A percentile compares a stretch with the other conserved stretches of the same genome.
These are phyloP conservation scores for Claviceps purpurea DNA, from an alignment of 2,329 filamentous ascomycete species.

Conservation along the genomic window DNA sequence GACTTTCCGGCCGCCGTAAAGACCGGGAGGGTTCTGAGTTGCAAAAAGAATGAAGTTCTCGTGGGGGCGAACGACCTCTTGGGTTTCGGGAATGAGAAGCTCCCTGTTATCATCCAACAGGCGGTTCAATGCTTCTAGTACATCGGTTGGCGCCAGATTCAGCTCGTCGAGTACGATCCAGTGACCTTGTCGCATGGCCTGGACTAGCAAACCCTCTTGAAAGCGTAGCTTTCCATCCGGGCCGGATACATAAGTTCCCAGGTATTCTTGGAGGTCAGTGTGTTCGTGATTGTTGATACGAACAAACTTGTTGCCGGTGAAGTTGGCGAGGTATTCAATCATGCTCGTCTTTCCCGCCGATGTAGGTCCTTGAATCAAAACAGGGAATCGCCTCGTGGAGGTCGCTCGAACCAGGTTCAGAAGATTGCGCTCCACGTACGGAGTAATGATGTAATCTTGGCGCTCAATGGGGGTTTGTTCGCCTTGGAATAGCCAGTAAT, in stretches of 20 bases:
- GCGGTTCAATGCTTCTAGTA: slow-evolving; percentile 89
- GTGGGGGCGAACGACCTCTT: slow-evolving; percentile 84
- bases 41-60: slow-evolving; percentile 96
- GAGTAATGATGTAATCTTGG: slow-evolving; percentile 88
- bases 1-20: slow-evolving; percentile 90
- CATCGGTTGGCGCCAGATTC: slow-evolving; percentile 92
- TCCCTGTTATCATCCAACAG: slow-evolving; percentile 94
- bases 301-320: slow-evolving; percentile 92
- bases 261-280: slow-evolving; percentile 93
- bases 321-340: slow-evolving; percentile 96
- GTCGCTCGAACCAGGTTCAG: slow-evolving; percentile 88
- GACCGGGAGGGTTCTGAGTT: slow-evolving; percentile 88
- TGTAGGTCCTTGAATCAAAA: slow-evolving; percentile 91
- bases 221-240: slow-evolving; percentile 75
- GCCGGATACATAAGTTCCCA: slow-evolving; percentile 86
- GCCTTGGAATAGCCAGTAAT: slow-evolving; percentile 85
- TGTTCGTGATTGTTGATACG: slow-evolving; percentile 99
- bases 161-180: slow-evolving; percentile 98
- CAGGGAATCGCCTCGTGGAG: slow-evolving; percentile 81
- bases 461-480: slow-evolving; percentile 50
- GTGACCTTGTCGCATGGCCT: slow-evolving; percentile 81
- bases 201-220: slow-evolving; percentile 86
- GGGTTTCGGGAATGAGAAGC: slow-evolving; percentile 88
- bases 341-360: slow-evolving; percentile 98
- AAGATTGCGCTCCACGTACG: slow-evolving; percentile 87